Evolutionary conservation across 2,329 filamentous ascomycete species (phyloP), one percentile per base, ranked within the genome.

Genomic region (Monosporascus ibericus): DNA sequence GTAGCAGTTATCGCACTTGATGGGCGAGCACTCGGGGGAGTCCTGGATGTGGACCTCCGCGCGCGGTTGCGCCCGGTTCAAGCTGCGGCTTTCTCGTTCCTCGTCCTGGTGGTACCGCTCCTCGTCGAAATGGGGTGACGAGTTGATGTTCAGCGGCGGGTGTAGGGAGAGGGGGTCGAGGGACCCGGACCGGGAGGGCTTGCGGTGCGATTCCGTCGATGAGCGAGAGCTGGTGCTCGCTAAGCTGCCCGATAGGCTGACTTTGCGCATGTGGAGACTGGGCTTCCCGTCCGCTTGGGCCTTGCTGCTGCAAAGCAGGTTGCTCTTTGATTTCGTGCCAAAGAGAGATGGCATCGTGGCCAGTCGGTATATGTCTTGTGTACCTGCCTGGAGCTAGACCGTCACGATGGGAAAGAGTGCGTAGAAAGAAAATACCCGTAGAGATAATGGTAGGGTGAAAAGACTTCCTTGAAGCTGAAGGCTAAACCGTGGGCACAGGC

Each of bases 131-230:
- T 62, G 51, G 8, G 66, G 66, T 38, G 65, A 66, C 6, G 63
- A 57, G 55, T 68, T 68, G 37, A 68, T 53, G 27, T 53, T 55
- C 14, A 68, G 50, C 22, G 66, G 66, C 8, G 66, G 66, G 48
- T 68, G 66, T 38, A 65, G 47, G 5, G 65, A 65, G 8, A 68
- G 61, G 39, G 66, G 66, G 48, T 67, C 61, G 53, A 59, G 65
- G 20, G 54, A 52, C 40, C 38, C 24, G 6, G 30, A 34, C 30
- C 30, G 30, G 4, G 30, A 34, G 11, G 51, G 51, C 15, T 48
- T 57, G 38, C 58, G 52, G 38, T 56, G 59, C 18, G 58, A 58
- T 17, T 49, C 49, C 11, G 58, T 59, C 7, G 65, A 61, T 2
- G 64, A 66, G 44, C 55, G 57, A 15, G 64, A 66, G 49, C 53